A percentile compares a stretch with the other conserved stretches of the same genome.
phyloP scores from a whole-genome alignment of 306 rosid species.

The Castanea crenata region DNA sequence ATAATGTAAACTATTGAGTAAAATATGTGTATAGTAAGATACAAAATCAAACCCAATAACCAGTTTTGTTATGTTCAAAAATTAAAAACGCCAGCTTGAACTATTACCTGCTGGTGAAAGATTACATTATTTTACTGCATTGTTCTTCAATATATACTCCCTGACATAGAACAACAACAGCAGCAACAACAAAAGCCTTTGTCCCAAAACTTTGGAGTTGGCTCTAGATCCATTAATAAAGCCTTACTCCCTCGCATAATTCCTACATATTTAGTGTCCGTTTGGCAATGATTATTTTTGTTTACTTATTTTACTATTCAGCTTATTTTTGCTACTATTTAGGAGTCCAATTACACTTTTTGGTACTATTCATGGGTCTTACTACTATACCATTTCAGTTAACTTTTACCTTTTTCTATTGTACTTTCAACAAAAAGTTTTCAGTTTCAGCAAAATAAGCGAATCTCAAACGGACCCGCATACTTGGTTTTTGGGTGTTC shows the following conservation, averaged over 20 bases:
- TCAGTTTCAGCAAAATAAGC: too few species aligned
- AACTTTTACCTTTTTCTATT: too few species aligned
- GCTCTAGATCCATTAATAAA: too few species aligned
- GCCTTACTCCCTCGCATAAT: not conserved
- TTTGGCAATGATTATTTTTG: too few species aligned
- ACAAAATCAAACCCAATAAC: not conserved
- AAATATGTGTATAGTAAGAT: not conserved
- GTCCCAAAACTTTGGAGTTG: too few species aligned
- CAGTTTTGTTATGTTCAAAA: not conserved
- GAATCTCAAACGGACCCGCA: not conserved
- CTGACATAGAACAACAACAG: too few species aligned
- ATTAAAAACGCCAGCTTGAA: not conserved
- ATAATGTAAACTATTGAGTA: too few species aligned
- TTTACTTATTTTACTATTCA: too few species aligned
- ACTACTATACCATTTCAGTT: rapidly evolving
- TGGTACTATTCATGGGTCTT: rapidly evolving
- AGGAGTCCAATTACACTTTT: rapidly evolving
- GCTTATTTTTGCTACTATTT: too few species aligned
- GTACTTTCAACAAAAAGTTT: too few species aligned
- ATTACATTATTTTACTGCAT: not conserved
- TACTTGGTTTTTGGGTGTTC: not conserved
- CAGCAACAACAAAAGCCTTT: too few species aligned
- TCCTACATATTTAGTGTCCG: not conserved
- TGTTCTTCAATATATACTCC: not conserved
- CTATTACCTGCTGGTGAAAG: not conserved